Base-by-base conservation (phyloP, 495 filamentous ascomycete genomes). In the Penicillium daleae region DNA sequence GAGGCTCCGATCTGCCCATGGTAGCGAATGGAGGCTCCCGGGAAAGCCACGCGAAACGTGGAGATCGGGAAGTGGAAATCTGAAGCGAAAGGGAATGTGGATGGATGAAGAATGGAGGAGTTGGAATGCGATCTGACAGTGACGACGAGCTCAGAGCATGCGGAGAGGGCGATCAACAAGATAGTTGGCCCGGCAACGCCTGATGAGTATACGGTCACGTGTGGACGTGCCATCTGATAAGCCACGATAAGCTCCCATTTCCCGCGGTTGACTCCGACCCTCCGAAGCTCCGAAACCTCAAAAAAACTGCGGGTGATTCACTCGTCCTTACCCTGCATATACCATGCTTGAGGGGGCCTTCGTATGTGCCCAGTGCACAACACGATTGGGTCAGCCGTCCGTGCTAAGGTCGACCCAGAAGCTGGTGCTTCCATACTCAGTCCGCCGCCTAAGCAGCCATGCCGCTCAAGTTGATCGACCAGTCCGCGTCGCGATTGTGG, bases 401-500 rank as follows among this genome's bases (percentile, higher is more conserved):
- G 13, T 22, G 6, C 33, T 66, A 10, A 35, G 54, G 2, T 13
- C 40, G 4, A 21, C n/a, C n/a, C 49, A 5, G 32, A 64, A 50
- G 51, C 59, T 51, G 5, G 19, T 53, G 19, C 9, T 62, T 0
- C 52, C 67, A 9, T 64, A 42, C 17, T 59, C 56, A 19, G 44
- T 52, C 3, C 66, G 69, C 27, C 74, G 75, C 24, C 63, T 70
- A 29, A 71, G 69, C 62, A 80, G 76, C 48, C 64, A 77, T 63
- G 61, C 66, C 19, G 67, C 73, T 40, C 71, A 73, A 40, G 63
- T 79, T 68, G 80, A 77, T 37, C 79, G 81, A 29, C 88, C 88
- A 0, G 85, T 90, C 60, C 89, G 90, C 37, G 81, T 98, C 64
- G 95, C 93, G 65, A 83, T 99, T 57, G 88, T 99, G 70, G 95